Conservation (phyloP, 2,329 filamentous ascomycete genomes). For the Rutstroemia sp. region DNA sequence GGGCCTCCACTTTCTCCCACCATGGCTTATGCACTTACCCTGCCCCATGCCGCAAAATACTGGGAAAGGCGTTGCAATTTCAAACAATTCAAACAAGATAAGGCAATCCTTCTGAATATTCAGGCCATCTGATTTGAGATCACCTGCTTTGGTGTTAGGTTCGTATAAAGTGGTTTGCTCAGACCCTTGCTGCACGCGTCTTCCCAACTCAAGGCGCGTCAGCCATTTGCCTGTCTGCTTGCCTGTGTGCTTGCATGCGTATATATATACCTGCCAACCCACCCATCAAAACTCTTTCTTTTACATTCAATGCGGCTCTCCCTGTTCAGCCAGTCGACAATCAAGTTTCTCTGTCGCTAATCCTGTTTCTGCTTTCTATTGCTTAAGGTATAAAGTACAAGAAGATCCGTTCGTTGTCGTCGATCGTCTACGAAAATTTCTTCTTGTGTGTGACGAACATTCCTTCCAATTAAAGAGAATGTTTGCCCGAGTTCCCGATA, state of each 20-base stretch:
- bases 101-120: constrained; percentile 4
- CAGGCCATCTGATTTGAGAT: not conserved
- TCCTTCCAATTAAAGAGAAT: constrained; percentile 15
- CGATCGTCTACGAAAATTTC: not conserved
- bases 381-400: not conserved
- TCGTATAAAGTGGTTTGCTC: not conserved
- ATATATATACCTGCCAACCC: constrained; percentile 1
- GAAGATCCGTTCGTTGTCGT: not conserved
- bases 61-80: not conserved
- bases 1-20: not conserved
- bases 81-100: not conserved
- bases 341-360: not conserved
- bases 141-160: constrained; percentile 4
- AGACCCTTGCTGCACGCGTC: constrained; percentile 1
- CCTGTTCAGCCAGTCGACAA: not conserved
- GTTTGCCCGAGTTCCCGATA: constrained; percentile 24
- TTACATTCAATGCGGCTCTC: constrained; percentile 1
- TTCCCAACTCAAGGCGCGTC: not conserved
- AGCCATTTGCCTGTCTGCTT: not conserved
- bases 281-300: not conserved
- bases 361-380: not conserved
- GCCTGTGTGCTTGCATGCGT: not conserved
- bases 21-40: not conserved
- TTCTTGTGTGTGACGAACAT: not conserved
- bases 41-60: not conserved